Percentiles rank a stretch among this genome's conserved stretches.
phyloP scores from a whole-genome alignment of 2,329 filamentous ascomycete genomes.

The Nemania sp. region DNA sequence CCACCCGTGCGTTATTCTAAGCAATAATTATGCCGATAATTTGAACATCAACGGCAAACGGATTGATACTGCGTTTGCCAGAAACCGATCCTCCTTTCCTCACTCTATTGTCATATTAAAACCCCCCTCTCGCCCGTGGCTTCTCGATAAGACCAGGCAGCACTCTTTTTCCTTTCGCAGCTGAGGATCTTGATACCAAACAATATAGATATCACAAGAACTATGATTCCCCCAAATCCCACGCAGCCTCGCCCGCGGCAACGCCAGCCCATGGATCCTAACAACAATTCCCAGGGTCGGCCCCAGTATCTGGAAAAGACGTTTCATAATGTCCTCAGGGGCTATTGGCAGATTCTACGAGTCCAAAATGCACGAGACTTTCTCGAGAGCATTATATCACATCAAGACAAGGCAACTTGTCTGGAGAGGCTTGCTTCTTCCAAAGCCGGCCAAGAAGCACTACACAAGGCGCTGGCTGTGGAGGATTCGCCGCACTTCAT shows the following conservation, averaged over 20 bases:
- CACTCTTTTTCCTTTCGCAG: no score
- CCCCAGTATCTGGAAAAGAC: slow-evolving; percentile 1
- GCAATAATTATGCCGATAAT: no score
- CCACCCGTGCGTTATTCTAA: no score
- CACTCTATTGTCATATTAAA: neutral
- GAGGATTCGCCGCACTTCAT: slow-evolving; percentile 1
- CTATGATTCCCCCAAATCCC: neutral
- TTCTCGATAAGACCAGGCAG: neutral
- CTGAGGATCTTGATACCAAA: neutral
- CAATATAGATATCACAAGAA: neutral
- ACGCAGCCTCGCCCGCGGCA: neutral
- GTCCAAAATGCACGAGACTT: slow-evolving; percentile 2
- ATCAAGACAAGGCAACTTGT: slow-evolving; percentile 10
- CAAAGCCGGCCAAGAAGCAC: slow-evolving; percentile 5
- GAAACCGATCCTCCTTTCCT: neutral
- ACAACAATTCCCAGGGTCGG: neutral
- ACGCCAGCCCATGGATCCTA: neutral
- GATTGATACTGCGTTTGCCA: neutral
- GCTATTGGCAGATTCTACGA: neutral
- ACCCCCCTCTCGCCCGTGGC: neutral
- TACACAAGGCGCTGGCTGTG: slow-evolving; percentile 3
- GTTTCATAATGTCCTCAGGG: slow-evolving; percentile 3
- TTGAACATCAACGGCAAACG: neutral
- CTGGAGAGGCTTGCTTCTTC: slow-evolving; percentile 13
- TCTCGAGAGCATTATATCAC: slow-evolving; percentile 7